Percentiles rank a stretch among this genome's conserved stretches.
Conservation (phyloP, 2,329 filamentous ascomycete species). For the Grosmannia huntii region DNA sequence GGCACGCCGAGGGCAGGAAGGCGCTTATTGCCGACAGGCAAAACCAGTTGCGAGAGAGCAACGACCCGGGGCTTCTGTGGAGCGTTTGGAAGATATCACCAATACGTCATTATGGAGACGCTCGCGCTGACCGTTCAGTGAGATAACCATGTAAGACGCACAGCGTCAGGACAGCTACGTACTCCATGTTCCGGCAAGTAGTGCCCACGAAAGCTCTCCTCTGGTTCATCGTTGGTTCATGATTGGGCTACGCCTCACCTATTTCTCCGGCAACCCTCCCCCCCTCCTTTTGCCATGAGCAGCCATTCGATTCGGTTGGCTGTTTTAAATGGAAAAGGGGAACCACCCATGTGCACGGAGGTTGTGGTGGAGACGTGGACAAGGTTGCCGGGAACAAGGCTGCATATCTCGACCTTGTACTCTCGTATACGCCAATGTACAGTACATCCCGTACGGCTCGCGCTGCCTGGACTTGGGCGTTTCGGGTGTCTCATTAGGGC, state of each 20-base stretch:
- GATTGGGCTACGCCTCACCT: neutral
- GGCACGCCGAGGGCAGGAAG: neutral
- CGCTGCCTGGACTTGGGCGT: neutral
- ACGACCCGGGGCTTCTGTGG: neutral
- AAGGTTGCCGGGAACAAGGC: constrained; percentile 1
- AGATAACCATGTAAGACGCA: neutral
- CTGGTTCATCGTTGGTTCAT: neutral
- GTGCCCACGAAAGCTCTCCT: neutral
- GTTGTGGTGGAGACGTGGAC: neutral
- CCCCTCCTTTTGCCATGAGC: neutral
- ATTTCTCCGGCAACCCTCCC: neutral
- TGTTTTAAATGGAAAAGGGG: neutral
- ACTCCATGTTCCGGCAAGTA: neutral
- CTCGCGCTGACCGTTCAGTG: neutral
- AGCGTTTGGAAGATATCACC: neutral
- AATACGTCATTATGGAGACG: neutral
- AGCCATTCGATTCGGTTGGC: neutral
- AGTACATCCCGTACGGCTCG: neutral
- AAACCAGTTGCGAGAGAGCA: neutral
- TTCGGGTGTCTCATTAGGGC: neutral
- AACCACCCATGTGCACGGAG: neutral
- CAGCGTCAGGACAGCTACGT: neutral
- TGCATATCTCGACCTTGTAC: neutral
- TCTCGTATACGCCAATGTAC: neutral
- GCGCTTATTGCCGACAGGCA: neutral